phyloP scores from a whole-genome alignment of 1,284 basidiomycete species.

The Melampsora americana region DNA sequence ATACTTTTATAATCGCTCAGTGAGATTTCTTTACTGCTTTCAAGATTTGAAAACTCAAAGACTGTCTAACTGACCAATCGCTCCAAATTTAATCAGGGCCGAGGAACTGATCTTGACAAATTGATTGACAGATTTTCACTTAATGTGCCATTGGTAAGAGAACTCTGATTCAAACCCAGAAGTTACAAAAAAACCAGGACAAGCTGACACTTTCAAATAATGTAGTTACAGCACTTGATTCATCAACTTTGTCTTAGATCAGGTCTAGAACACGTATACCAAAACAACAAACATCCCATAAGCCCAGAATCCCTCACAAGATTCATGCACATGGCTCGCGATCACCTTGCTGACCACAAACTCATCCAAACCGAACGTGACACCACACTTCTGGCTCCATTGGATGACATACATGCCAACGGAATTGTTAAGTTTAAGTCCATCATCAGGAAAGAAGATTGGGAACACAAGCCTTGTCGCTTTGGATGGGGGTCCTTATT shows the following conservation, averaged over 20 bases:
- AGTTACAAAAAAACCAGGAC: not conserved
- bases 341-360: not conserved
- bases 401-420: not conserved
- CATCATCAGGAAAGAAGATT: not conserved
- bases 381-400: not conserved
- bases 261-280: not conserved
- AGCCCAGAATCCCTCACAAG: not conserved
- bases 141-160: constrained; percentile 7
- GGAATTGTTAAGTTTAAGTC: not conserved
- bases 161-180: too few species aligned
- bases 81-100: not conserved
- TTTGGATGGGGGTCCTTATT: not conserved
- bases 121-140: not conserved
- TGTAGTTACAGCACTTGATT: constrained; percentile 17
- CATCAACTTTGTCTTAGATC: constrained; percentile 3
- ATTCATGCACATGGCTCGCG: constrained; percentile 9
- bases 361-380: not conserved
- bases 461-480: not conserved
- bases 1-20: not conserved
- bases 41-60: not conserved
- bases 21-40: not conserved
- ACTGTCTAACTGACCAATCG: not conserved
- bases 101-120: not conserved
- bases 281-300: constrained; percentile 7
- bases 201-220: not conserved